Base-by-base conservation (phyloP, 768 basidiomycete species). In the Tricholoma matsutake region DNA sequence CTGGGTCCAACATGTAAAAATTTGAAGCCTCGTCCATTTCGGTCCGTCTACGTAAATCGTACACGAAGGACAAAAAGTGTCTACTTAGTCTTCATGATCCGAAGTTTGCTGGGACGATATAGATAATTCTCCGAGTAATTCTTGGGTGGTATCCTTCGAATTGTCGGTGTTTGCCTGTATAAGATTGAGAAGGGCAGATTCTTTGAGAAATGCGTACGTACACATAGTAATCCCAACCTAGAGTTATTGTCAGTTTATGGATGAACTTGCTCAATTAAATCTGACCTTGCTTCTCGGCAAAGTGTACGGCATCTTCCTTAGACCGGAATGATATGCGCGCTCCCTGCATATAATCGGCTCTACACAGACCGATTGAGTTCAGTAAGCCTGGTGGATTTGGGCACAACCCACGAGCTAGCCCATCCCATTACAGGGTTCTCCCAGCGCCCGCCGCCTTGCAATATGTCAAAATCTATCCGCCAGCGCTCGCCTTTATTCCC, bases 401-500 rank as follows among this genome's bases (percentile, higher is more conserved):
- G 11, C 16, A 59, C n/a, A 11, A 83, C 91, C 76, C 72, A 96
- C 91, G 94, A 94, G 78, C 89, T 92, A 0, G 95, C 96, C 81
- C 85, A 99, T 47, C 96, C 96, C 93, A 98, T 99, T 65, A 99
- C 73, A 4, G 94, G 93, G 71, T 98, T 99, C 82, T 98, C 95
- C 96, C 96, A 99, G 56, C 96, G 83, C 11, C 92, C 94, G 29
- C 84, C 87, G 34, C 96, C 94, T 60, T 85, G 86, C n/a, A 98
- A 78, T 59, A 86, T 86, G 68, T 98, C 96, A 80, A 88, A 98
- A 74, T 98, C 96, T 69, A 99, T 86, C 64, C 93, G 81, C 96
- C 96, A 99, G 67, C 90, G 87, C 65, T 89, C 84, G 10, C 86
- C 84, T 75, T 95, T 95, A 56, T 86, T 87, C 43, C 87, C 82